Conservation (phyloP, 108 stramenopile species). For the Schizochytrium sp. region DNA sequence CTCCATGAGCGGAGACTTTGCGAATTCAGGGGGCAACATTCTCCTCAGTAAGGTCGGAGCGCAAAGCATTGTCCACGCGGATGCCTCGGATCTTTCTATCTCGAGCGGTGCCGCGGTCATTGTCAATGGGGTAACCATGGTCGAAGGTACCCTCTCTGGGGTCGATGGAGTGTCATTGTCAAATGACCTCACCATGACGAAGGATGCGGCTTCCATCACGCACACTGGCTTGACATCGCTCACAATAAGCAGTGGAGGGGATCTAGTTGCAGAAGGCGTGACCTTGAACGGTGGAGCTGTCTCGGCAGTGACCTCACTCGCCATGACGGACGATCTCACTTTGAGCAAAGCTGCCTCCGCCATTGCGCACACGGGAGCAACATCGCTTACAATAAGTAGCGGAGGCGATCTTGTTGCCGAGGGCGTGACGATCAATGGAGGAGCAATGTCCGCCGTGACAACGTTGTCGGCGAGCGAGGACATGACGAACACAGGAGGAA, state of each 20-base stretch:
- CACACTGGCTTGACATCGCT: background rate
- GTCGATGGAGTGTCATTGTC: background rate
- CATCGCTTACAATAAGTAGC: background rate
- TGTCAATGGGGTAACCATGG: background rate
- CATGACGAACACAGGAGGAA: background rate
- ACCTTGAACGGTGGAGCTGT: background rate
- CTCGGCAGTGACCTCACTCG: background rate
- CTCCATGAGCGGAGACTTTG: background rate
- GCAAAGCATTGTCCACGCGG: background rate
- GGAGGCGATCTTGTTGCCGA: background rate
- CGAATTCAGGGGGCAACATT: background rate
- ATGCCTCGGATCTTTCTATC: background rate
- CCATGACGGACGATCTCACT: background rate
- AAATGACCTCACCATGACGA: background rate
- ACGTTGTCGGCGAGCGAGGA: background rate
- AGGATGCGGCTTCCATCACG: background rate
- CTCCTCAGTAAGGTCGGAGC: background rate
- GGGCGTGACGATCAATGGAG: background rate
- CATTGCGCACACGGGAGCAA: background rate
- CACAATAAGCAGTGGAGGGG: background rate
- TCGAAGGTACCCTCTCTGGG: background rate
- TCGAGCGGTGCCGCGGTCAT: background rate
- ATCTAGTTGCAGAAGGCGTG: background rate
- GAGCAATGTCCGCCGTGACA: background rate
- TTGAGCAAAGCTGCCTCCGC: background rate